phyloP scores from a whole-genome alignment of 176 grass and related monocot species.

The Dactylis glomerata region DNA sequence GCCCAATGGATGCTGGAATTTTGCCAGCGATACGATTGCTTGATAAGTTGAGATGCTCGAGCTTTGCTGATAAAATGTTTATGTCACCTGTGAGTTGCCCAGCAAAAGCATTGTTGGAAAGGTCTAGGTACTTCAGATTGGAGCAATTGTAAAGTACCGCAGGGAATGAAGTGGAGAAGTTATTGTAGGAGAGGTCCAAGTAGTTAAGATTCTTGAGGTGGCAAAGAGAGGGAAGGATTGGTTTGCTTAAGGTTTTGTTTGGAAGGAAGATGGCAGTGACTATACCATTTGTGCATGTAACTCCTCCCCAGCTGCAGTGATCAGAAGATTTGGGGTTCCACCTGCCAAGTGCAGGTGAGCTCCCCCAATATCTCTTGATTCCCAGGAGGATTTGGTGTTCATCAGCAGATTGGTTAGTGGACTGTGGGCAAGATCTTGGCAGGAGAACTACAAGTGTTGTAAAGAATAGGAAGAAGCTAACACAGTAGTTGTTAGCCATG shows the following conservation, averaged over 20 bases:
- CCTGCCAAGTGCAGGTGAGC: conserved; percentile 22
- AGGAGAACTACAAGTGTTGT: not conserved
- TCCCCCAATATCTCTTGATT: conserved; percentile 40
- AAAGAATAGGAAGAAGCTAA: conserved; percentile 1
- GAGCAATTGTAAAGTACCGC: conserved; percentile 41
- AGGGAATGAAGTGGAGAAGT: conserved; percentile 39
- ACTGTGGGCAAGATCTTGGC: not conserved
- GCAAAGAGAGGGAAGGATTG: conserved; percentile 50
- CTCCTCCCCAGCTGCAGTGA: conserved; percentile 53
- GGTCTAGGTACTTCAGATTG: conserved; percentile 21
- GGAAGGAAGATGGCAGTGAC: conserved; percentile 25
- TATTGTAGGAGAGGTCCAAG: conserved; percentile 53
- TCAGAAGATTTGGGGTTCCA: conserved; percentile 31
- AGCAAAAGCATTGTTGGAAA: conserved; percentile 55
- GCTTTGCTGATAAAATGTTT: conserved; percentile 16
- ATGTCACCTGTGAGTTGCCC: conserved; percentile 35
- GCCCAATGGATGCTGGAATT: conserved; percentile 40
- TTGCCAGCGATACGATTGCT: conserved; percentile 30
- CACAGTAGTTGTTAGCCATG: not conserved
- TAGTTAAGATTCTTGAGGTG: conserved; percentile 33
- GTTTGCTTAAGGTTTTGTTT: not conserved
- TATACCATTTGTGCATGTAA: conserved; percentile 33
- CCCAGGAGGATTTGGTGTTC: conserved; percentile 38
- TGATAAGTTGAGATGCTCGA: conserved; percentile 43
- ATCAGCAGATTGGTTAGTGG: not conserved